Base-by-base conservation (phyloP, 768 basidiomycete species). In the Pleurotus giganteus region DNA sequence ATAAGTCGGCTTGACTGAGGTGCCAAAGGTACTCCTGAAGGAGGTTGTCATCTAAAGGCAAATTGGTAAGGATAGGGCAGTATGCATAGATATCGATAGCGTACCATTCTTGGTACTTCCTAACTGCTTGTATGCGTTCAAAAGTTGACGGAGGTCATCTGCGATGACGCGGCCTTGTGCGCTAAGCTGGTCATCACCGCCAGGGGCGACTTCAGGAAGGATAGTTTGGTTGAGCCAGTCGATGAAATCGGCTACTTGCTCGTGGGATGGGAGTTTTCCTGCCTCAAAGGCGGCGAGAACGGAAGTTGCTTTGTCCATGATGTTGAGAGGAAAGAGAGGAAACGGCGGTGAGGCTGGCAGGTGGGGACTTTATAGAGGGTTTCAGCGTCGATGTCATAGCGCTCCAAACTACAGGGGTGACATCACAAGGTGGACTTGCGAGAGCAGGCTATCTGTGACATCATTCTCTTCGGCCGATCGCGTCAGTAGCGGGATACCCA, bases 1-100 rank as follows among this genome's bases (percentile, higher is more conserved):
- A 64, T 31, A 82, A 53, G 55, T 88, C 82, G 21, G 78, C 80
- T 59, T 84, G 71, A 3, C 76, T 71, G 28, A 90, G 69, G 60
- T 88, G 83, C 80, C 82, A 89, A 32, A 88, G 66, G 4, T 83
- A 81, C 56, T 85, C 71, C 62, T 91, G 88, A 1, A 89, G 63
- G 42, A 84, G 55, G 56, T 87, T 78, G 57, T 88, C 88, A 53
- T 74, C 87, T 89, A 4, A 34, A n/a, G n/a, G n/a, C n/a, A n/a
- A n/a, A n/a, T n/a, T n/a, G n/a, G n/a, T n/a, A n/a, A n/a, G n/a
- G n/a, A n/a, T n/a, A n/a, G n/a, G n/a, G n/a, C n/a, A n/a, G n/a
- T n/a, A n/a, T n/a, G n/a, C n/a, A n/a, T n/a, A n/a, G n/a, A n/a
- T n/a, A n/a, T n/a, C 36, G 36, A n/a, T 5, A 2, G 61, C 65